Base-by-base conservation (phyloP, 345 rosid species). In the Mercurialis annua region DNA sequence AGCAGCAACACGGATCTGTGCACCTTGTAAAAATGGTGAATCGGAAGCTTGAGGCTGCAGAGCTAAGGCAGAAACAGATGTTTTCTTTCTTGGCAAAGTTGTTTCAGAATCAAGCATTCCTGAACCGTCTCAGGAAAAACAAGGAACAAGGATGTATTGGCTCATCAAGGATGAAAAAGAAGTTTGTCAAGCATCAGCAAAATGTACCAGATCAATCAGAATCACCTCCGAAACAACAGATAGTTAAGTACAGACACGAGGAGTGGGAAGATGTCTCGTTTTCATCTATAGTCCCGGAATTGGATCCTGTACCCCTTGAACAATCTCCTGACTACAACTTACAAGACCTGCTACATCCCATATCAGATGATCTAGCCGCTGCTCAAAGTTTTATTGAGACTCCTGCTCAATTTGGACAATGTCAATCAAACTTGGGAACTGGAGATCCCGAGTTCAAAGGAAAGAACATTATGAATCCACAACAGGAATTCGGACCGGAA, bases 111-210 rank as follows among this genome's bases (percentile, higher is more conserved):
- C 78, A 60, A 65, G 67, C 57, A 65, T 75, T 75, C 57, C 36
- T 75, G 40, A 71, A 49, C 20, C 51, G 64, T 23, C 74, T 75
- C 42, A 70, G 31, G 67, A 31, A 64, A 65, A 65, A 21, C 10
- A 75, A 65, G 57, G 71, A 59, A 59, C 71, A 67, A 58, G 73
- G 80, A 72, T 78, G 76, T 31, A 68, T 77, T 5, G 81, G 71
- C 55, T 75, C 83, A 5, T 69, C 84, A 31, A 82, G 83, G 72
- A 69, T 33, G 59, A 86, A 60, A 69, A 93, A 76, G 81, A 93
- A 86, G 81, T 84, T 89, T 73, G 65, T 89, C 58, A 83, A 71
- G 76, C 85, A 82, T 63, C 87, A 74, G 60, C 82, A 67, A 24
- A 69, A 40, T 59, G 92, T 80, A 76, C 69, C 10, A 34, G 72